Percentiles rank a stretch among this genome's conserved stretches.
Evolutionary conservation across 1,284 basidiomycete genomes (phyloP).

Genomic region (Xanthoconium separans): DNA sequence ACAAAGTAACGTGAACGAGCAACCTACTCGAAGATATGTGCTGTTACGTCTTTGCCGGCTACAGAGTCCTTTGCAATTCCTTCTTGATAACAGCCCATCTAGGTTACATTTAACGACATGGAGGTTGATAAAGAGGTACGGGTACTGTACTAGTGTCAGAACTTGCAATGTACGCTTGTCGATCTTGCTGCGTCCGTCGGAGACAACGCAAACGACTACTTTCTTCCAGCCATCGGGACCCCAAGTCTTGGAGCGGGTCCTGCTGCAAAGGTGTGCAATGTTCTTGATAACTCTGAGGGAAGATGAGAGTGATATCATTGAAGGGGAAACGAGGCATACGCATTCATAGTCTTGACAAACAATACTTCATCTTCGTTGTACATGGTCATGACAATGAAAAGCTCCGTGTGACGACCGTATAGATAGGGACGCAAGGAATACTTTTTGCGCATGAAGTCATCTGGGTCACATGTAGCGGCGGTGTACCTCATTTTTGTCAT

Average conservation of each 20-base stretch:
- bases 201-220: constrained; percentile 90
- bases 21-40: constrained; percentile 86
- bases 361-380: constrained; percentile 95
- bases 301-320: constrained; percentile 4
- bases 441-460: constrained; percentile 75
- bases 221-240: constrained; percentile 95
- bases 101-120: constrained; percentile 13
- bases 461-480: constrained; percentile 92
- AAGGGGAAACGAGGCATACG: constrained; percentile 45
- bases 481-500: constrained; percentile 88
- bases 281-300: constrained; percentile 81
- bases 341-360: constrained; percentile 85
- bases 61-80: constrained; percentile 94
- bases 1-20: neutral
- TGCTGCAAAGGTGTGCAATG: constrained; percentile 79
- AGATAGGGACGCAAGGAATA: constrained; percentile 87
- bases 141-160: constrained; percentile 56
- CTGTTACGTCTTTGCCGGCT: constrained; percentile 89
- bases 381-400: constrained; percentile 96
- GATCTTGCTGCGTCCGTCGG: constrained; percentile 88
- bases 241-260: constrained; percentile 88
- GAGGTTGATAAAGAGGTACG: neutral
- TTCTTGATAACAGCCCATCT: constrained; percentile 97
- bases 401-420: constrained; percentile 82
- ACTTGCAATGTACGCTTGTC: constrained; percentile 87